Conservation (phyloP, 371 early-diverging fungal genomes). For the Coelomomyces lativittatus region DNA sequence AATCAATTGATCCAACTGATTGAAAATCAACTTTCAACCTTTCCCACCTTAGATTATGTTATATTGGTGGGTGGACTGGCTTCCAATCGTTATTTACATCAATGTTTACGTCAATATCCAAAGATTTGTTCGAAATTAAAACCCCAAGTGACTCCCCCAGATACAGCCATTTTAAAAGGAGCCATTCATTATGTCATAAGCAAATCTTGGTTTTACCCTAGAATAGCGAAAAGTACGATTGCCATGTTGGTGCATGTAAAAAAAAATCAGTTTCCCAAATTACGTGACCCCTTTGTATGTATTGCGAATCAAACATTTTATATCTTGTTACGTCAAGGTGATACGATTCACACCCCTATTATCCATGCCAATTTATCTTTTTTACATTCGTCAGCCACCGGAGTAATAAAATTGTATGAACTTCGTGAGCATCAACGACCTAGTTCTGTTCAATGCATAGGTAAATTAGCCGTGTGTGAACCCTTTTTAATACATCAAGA, state of each 20-base stretch:
- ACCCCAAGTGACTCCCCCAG: neutral
- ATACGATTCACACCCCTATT: neutral
- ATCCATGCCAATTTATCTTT: neutral
- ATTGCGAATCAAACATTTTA: neutral
- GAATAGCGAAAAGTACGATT: neutral
- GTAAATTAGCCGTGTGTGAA: neutral
- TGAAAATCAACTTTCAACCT: neutral
- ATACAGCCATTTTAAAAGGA: conserved; percentile 1
- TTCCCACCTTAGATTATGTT: neutral
- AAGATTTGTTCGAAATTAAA: neutral
- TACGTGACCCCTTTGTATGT: neutral
- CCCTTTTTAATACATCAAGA: neutral
- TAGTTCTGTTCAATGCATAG: neutral
- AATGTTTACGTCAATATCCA: neutral
- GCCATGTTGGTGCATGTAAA: conserved; percentile 1
- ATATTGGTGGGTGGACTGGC: conserved; percentile 2
- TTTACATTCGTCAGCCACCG: neutral
- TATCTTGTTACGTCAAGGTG: neutral
- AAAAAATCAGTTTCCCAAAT: neutral
- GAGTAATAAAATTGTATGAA: neutral
- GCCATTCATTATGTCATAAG: neutral
- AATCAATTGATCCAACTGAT: neutral
- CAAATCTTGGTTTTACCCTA: neutral
- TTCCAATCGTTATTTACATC: conserved; percentile 1
- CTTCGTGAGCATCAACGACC: neutral